Evolutionary conservation across 805 yeast genomes (phyloP).

Genomic region (Brettanomyces nanus): DNA sequence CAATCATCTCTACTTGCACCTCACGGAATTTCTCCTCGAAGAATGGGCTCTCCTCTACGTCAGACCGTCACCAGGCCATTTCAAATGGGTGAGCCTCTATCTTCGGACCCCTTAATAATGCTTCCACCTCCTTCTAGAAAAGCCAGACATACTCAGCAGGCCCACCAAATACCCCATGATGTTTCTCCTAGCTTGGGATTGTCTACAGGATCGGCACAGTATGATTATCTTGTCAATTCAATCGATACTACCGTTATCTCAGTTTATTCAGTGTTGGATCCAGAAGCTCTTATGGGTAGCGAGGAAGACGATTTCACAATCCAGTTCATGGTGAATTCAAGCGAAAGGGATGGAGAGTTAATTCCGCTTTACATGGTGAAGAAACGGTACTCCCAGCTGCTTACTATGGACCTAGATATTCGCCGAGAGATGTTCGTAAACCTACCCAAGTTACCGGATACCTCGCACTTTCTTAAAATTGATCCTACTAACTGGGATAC

Average conservation of each 20-base stretch:
- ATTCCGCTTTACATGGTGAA: conserved; percentile 53
- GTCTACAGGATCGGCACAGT: background rate
- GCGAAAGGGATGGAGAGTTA: conserved; percentile 49
- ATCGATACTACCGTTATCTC: conserved; percentile 23
- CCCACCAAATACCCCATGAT: no score
- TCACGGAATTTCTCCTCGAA: no score
- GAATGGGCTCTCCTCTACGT: no score
- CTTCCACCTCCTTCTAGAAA: no score
- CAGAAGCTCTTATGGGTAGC: conserved; percentile 12
- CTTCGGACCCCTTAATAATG: no score
- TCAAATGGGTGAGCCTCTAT: no score
- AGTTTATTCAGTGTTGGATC: conserved; percentile 25
- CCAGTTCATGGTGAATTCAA: conserved; percentile 56
- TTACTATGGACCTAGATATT: conserved; percentile 51
- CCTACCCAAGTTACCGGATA: conserved; percentile 22
- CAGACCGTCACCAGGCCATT: no score
- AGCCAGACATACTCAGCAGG: no score
- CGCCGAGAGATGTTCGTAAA: conserved; percentile 31
- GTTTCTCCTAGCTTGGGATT: background rate
- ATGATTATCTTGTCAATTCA: conserved; percentile 22
- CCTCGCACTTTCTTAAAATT: conserved; percentile 16
- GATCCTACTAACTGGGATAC: conserved; percentile 28
- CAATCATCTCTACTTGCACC: no score
- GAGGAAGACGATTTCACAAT: conserved; percentile 51
- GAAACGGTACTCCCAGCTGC: conserved; percentile 54